phyloP scores from a whole-genome alignment of 768 basidiomycete species.

The Termitomyces bulborhizus region DNA sequence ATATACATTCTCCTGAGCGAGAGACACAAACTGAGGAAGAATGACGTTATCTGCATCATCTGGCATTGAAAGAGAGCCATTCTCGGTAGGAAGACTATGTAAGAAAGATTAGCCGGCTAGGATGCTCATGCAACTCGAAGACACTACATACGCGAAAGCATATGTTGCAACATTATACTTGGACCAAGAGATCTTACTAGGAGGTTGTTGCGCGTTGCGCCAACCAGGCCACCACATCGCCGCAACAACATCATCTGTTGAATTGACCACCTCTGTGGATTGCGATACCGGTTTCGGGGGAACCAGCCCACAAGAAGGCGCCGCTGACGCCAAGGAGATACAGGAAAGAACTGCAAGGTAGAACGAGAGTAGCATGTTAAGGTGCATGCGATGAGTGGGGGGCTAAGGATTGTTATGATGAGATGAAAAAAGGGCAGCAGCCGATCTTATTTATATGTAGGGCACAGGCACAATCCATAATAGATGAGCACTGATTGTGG shows the following conservation, averaged over 20 bases:
- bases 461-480: background rate
- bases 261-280: background rate
- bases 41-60: conserved; percentile 25
- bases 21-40: conserved; percentile 49
- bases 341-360: conserved; percentile 17
- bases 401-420: background rate
- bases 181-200: conserved; percentile 42
- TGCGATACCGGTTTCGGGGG: conserved; percentile 17
- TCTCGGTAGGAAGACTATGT: conserved; percentile 29
- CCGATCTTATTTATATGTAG: background rate
- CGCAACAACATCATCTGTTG: conserved; percentile 31
- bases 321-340: conserved; percentile 20
- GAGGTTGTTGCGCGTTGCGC: conserved; percentile 33
- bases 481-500: background rate
- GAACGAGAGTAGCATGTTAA: conserved; percentile 4
- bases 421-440: background rate
- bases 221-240: conserved; percentile 56
- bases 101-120: background rate
- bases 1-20: conserved; percentile 37
- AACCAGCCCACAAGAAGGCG: conserved; percentile 26
- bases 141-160: conserved; percentile 37
- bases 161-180: conserved; percentile 46
- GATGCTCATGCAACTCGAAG: background rate
- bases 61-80: conserved; percentile 23
- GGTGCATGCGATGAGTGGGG: background rate